phyloP scores from a whole-genome alignment of 768 basidiomycete genomes.

The Sporobolomyces roseus region DNA sequence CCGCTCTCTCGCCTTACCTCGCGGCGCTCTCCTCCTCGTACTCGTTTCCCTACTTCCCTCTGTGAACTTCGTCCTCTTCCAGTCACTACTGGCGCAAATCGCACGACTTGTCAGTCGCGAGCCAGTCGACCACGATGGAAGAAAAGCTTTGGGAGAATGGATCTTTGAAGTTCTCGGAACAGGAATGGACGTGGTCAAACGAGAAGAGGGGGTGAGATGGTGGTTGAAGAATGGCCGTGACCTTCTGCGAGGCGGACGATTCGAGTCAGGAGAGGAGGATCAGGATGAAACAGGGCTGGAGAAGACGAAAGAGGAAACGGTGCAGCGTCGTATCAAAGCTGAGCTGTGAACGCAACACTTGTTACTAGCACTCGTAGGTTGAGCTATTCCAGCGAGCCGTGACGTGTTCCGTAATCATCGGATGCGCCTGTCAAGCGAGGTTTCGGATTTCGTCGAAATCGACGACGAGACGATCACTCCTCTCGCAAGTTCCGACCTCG shows the following conservation, averaged over 20 bases:
- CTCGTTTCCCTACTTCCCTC: slow-evolving; percentile 38
- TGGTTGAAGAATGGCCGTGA: slow-evolving; percentile 34
- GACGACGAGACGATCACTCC: no score
- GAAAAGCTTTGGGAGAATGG: slow-evolving; percentile 29
- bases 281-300: background rate
- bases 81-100: slow-evolving; percentile 11
- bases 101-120: slow-evolving; percentile 19
- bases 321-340: no score
- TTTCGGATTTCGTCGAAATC: no score
- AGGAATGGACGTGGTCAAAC: slow-evolving; percentile 41
- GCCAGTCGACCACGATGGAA: slow-evolving; percentile 16
- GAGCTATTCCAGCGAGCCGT: no score
- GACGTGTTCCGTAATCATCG: no score
- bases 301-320: background rate
- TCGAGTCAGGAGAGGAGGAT: background rate
- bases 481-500: no score
- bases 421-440: no score
- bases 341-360: no score
- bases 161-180: slow-evolving; percentile 33
- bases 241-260: background rate
- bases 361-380: no score
- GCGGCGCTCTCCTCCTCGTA: slow-evolving; percentile 37
- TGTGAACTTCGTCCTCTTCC: slow-evolving; percentile 28
- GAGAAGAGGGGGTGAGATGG: slow-evolving; percentile 35
- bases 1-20: slow-evolving; percentile 19